Conservation (phyloP, 177 flowering plant genomes). For the Tripterygium wilfordii region DNA sequence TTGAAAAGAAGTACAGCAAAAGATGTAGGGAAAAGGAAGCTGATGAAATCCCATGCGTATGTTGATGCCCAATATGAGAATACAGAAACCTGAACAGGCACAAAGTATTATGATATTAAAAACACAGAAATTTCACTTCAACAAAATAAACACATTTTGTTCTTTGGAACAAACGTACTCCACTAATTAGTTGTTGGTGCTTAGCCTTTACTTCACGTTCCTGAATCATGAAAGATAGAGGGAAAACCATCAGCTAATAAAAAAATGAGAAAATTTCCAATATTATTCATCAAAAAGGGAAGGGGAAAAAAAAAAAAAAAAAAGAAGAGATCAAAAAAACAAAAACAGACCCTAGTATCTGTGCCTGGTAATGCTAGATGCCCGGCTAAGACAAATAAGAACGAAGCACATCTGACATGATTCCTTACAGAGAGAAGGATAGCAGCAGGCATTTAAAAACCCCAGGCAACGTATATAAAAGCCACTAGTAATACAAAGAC, state of each 20-base stretch:
- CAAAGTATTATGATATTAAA: neutral
- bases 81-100: slow-evolving; percentile 48
- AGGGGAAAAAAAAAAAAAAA: too few species aligned
- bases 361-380: too few species aligned
- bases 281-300: too few species aligned
- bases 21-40: slow-evolving; percentile 82
- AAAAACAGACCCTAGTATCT: too few species aligned
- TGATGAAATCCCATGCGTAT: slow-evolving; percentile 89
- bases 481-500: too few species aligned
- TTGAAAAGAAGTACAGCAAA: slow-evolving; percentile 73
- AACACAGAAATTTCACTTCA: neutral
- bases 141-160: neutral
- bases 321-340: too few species aligned
- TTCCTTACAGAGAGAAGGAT: too few species aligned
- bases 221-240: slow-evolving; percentile 33
- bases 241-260: neutral
- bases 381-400: too few species aligned
- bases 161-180: slow-evolving; percentile 43
- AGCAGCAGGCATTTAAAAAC: too few species aligned
- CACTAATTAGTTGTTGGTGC: slow-evolving; percentile 95
- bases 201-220: slow-evolving; percentile 97
- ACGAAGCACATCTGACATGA: too few species aligned
- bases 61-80: slow-evolving; percentile 85
- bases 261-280: too few species aligned
- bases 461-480: too few species aligned